Percentiles rank a stretch among this genome's conserved stretches.
phyloP scores from a whole-genome alignment of 176 grass and related monocot species.

The Rhynchospora pubera region DNA sequence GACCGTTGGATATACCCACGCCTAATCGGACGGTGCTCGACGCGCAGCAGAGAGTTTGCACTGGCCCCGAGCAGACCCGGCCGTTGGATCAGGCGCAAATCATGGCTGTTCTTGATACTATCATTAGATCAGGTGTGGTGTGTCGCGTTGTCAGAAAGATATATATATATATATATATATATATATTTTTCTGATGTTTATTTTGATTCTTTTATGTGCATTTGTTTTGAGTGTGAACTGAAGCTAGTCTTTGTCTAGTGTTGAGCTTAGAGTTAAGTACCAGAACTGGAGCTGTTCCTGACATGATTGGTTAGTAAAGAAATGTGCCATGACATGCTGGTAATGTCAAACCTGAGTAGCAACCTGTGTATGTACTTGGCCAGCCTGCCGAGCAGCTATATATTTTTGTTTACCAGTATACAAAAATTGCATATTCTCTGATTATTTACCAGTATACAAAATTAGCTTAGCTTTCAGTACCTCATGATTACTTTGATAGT shows the following conservation, averaged over 20 bases:
- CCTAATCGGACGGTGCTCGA: slow-evolving; percentile 76
- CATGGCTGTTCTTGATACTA: slow-evolving; percentile 76
- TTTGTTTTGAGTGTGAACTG: no score
- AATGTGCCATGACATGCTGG: no score
- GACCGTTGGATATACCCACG: slow-evolving; percentile 36
- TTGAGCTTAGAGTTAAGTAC: not conserved
- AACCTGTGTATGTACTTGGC: not conserved
- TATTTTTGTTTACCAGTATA: no score
- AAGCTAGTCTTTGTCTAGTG: not conserved
- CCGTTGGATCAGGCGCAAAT: slow-evolving; percentile 73
- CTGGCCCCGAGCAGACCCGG: slow-evolving; percentile 69
- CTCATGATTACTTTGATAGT: not conserved
- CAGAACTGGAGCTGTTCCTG: not conserved
- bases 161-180: no score
- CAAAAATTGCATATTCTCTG: no score
- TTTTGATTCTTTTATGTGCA: no score
- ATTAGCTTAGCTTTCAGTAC: no score
- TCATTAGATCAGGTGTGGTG: slow-evolving; percentile 59
- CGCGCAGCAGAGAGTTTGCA: slow-evolving; percentile 83
- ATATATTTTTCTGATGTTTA: no score
- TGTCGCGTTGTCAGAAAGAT: no score
- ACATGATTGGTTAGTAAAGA: not conserved
- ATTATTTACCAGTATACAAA: no score
- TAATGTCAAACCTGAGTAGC: not conserved
- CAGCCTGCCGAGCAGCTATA: no score